phyloP scores from a whole-genome alignment of 441 rosid species.

The Gossypium gossypioides region DNA sequence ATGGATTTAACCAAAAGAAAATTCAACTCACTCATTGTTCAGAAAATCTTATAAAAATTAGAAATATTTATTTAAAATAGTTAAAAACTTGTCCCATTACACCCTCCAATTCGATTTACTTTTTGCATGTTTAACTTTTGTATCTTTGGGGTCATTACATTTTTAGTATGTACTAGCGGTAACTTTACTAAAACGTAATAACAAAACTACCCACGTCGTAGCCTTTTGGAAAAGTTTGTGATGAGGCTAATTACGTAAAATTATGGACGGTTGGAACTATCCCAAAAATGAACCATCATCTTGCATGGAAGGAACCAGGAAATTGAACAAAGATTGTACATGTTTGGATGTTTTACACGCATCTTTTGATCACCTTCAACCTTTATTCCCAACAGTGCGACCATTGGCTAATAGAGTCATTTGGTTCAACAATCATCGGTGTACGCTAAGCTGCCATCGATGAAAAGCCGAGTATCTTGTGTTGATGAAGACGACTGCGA shows the following conservation, averaged over 20 bases:
- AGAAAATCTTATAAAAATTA: no score
- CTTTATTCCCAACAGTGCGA: not conserved
- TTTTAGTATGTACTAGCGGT: no score
- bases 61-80: no score
- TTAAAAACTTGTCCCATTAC: no score
- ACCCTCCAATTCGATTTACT: no score
- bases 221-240: not conserved
- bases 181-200: not conserved
- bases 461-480: constrained; percentile 31
- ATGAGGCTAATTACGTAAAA: not conserved
- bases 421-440: not conserved
- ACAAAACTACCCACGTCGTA: not conserved
- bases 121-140: no score
- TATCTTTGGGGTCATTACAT: no score
- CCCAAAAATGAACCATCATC: not conserved
- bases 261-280: not conserved
- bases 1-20: no score
- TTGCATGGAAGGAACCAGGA: constrained; percentile 16
- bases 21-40: no score
- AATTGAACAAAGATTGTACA: not conserved
- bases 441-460: not conserved
- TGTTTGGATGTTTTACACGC: not conserved
- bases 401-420: not conserved
- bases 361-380: not conserved
- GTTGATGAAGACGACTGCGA: constrained; percentile 27